phyloP scores from a whole-genome alignment of 2,329 filamentous ascomycete genomes.

The Talaromyces funiculosus region DNA sequence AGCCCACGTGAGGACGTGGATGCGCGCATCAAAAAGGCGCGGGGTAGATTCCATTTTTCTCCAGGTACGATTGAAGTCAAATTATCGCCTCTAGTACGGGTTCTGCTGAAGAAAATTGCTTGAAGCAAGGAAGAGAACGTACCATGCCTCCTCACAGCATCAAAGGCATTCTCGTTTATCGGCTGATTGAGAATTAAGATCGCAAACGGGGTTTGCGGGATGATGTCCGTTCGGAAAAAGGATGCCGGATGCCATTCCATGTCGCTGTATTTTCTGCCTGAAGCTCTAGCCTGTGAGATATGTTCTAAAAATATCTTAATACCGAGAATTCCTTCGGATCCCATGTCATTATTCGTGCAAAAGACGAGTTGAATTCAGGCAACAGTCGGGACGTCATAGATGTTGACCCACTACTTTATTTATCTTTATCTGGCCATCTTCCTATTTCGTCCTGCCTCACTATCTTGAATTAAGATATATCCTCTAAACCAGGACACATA shows the following conservation, averaged over 20 bases:
- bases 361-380: not conserved
- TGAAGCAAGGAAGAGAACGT: slow-evolving; percentile 6
- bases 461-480: no score
- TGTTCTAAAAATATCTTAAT: no score
- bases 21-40: not conserved
- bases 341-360: not conserved
- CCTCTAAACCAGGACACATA: no score
- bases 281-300: no score
- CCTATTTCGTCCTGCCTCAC: not conserved
- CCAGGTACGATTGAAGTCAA: not conserved
- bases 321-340: no score
- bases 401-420: slow-evolving; percentile 3
- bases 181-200: slow-evolving; percentile 60
- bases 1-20: slow-evolving; percentile 1
- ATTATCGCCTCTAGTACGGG: not conserved
- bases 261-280: no score
- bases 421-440: not conserved
- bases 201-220: slow-evolving; percentile 34
- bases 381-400: not conserved
- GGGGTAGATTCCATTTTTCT: slow-evolving; percentile 3
- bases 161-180: slow-evolving; percentile 43
- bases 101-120: not conserved
- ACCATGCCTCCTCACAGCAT: slow-evolving; percentile 34
- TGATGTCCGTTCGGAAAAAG: slow-evolving; percentile 30
- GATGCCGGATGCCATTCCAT: slow-evolving; percentile 39